These are phyloP conservation scores for Yamagishiella unicocca DNA, from an alignment of 139 green algal genomes.

Conservation along the genomic window DNA sequence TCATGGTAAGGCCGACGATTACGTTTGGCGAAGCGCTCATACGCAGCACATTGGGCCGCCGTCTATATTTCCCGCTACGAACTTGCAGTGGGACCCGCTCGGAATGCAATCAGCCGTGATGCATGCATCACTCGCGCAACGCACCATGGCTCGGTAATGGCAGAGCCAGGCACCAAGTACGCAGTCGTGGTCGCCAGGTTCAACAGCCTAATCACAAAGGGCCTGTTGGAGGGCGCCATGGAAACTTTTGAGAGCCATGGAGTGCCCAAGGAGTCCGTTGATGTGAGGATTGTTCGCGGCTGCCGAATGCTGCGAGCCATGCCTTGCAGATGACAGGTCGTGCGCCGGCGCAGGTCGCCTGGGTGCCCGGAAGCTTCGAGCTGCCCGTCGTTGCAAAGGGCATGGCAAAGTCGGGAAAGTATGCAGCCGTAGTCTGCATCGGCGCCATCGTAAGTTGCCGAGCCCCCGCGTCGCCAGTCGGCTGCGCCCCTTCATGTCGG, in stretches of 20 bases:
- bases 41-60: slow-evolving; percentile 1
- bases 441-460: slow-evolving; percentile 90
- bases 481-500: too few relatives aligned
- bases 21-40: background rate
- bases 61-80: background rate
- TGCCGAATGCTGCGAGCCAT: background rate
- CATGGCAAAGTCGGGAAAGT: slow-evolving; percentile 92
- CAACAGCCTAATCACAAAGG: slow-evolving; percentile 97
- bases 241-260: slow-evolving; percentile 85
- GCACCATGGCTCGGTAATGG: slow-evolving; percentile 56
- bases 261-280: slow-evolving; percentile 66
- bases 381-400: slow-evolving; percentile 92
- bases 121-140: slow-evolving; percentile 2
- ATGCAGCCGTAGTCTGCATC: slow-evolving; percentile 92
- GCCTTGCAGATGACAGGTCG: background rate
- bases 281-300: slow-evolving; percentile 66
- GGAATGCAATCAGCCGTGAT: background rate
- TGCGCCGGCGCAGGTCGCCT: slow-evolving; percentile 78
- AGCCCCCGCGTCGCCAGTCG: too few relatives aligned
- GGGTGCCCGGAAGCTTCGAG: slow-evolving; percentile 97
- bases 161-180: slow-evolving; percentile 48
- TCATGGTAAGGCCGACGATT: background rate
- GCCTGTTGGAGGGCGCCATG: slow-evolving; percentile 87
- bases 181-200: slow-evolving; percentile 92
- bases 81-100: background rate